These are phyloP conservation scores for Lachnum nothofagi DNA, from an alignment of 2,329 filamentous ascomycete species.

Conservation along the genomic window DNA sequence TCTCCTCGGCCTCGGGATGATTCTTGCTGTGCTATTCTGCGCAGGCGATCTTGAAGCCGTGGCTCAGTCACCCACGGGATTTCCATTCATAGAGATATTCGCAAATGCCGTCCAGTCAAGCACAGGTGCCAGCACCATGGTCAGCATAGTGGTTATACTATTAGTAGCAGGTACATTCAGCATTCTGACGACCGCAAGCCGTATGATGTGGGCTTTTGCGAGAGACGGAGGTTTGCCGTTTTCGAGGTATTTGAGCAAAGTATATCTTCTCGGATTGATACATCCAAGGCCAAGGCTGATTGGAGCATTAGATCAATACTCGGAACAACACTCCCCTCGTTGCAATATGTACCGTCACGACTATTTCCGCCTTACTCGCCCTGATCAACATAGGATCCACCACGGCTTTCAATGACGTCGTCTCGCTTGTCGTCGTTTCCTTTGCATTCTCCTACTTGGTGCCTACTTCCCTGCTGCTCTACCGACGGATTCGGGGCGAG, in stretches of 20 bases:
- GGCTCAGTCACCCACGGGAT: conserved; percentile 42
- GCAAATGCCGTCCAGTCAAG: conserved; percentile 38
- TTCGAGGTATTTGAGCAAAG: conserved; percentile 11
- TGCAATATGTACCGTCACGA: no score
- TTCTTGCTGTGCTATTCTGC: conserved; percentile 49
- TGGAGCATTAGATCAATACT: no score
- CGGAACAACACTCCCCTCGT: no score
- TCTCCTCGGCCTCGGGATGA: conserved; percentile 47
- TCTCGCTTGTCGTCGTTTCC: no score
- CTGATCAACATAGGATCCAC: no score
- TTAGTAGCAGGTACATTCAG: conserved; percentile 38
- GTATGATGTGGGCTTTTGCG: conserved; percentile 41
- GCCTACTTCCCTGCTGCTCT: no score
- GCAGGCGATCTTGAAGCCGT: conserved; percentile 45
- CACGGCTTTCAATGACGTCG: no score
- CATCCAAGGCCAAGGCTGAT: no score
- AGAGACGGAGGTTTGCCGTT: conserved; percentile 38
- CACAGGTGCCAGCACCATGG: conserved; percentile 37
- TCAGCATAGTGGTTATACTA: conserved; percentile 35
- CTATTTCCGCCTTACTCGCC: no score
- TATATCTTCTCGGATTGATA: conserved; percentile 8
- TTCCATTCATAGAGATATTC: conserved; percentile 55
- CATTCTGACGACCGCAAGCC: conserved; percentile 35
- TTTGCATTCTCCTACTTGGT: no score
- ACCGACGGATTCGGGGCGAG: no score